Base-by-base conservation (phyloP, 1,139 yeast genomes). In the Saccharomyces hybrid region DNA sequence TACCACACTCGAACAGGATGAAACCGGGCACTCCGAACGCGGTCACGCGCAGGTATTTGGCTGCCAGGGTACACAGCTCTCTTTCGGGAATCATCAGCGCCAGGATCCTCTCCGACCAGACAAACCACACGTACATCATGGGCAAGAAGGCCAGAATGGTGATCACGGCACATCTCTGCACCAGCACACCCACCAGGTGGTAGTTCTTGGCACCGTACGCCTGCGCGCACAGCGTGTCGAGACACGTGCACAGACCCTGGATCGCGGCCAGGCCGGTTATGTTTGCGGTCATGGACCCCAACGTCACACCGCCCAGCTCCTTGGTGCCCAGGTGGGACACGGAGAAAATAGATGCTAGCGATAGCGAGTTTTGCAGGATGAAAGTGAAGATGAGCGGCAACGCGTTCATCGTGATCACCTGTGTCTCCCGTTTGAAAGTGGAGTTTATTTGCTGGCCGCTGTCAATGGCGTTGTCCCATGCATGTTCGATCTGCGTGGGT, bases 291-390 rank as follows among this genome's bases (percentile, higher is more conserved):
- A 85, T 82, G 34, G 88, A 80, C 9, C 88, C 82, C 55, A 85
- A 72, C 42, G 89, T 82, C 9, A 85, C 88, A 29, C 87, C 88
- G 4, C 84, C 89, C 57, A 88, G 73, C 67, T 86, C 89, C 32
- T 78, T 76, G 53, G 85, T 82, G 13, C 96, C 96, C 54, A 88
- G 72, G 64, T 86, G 85, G 6, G 96, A 96, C 9, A 86, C 95
- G 8, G 87, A 81, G 65, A 88, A 87, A 26, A 89, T 88, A 0
- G 95, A 85, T 0, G 96, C 91, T 52, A 88, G 86, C 0, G 93
- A 85, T 55, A 89, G 74, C 1, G 96, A 87, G 68, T 87, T 87
- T 68, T 89, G 96, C 50, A 90, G 73, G 44, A 88, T 69, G 64
- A 88, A 88, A 0, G 96, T 88, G 51, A 87, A 73, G 4, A 85